These are phyloP conservation scores for Ceratobasidium sp. DNA, from an alignment of 1,284 basidiomycete species.

Conservation along the genomic window DNA sequence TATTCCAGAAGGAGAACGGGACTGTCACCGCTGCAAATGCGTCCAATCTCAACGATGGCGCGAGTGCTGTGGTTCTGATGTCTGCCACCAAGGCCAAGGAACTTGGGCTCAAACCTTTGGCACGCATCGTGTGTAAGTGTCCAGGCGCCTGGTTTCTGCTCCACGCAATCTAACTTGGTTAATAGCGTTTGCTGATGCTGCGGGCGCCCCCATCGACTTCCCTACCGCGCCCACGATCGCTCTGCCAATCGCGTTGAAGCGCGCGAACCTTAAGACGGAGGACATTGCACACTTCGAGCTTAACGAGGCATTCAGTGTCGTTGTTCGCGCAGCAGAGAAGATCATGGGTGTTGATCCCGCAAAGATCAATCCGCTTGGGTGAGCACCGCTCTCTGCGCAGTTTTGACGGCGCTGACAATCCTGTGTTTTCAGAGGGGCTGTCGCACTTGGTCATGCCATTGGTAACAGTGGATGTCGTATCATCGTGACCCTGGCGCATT, in stretches of 20 bases:
- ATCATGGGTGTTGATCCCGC: conserved; percentile 82
- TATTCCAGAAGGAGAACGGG: conserved; percentile 88
- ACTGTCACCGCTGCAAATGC: conserved; percentile 96
- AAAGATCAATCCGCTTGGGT: conserved; percentile 95
- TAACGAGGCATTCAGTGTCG: conserved; percentile 98
- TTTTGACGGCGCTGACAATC: conserved; percentile 23
- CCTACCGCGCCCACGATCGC: conserved; percentile 94
- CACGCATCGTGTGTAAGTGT: conserved; percentile 86
- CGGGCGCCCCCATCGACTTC: conserved; percentile 97
- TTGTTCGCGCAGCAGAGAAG: conserved; percentile 92
- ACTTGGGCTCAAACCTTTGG: conserved; percentile 88
- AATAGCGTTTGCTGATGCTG: conserved; percentile 94
- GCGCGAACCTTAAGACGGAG: conserved; percentile 82
- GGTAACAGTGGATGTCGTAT: conserved; percentile 97
- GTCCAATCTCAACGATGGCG: conserved; percentile 95
- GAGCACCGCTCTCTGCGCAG: conserved; percentile 52
- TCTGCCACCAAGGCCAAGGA: conserved; percentile 90
- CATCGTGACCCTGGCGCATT: conserved; percentile 92
- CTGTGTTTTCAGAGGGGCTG: conserved; percentile 74
- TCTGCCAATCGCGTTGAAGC: conserved; percentile 88
- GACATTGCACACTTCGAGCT: conserved; percentile 96
- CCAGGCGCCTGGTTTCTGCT: conserved; percentile 49
- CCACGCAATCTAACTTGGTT: conserved; percentile 50
- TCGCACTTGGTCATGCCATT: conserved; percentile 94
- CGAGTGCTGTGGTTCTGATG: conserved; percentile 94